These are phyloP conservation scores for Beta corolliflora DNA, from an alignment of 179 eudicot species.

Conservation along the genomic window DNA sequence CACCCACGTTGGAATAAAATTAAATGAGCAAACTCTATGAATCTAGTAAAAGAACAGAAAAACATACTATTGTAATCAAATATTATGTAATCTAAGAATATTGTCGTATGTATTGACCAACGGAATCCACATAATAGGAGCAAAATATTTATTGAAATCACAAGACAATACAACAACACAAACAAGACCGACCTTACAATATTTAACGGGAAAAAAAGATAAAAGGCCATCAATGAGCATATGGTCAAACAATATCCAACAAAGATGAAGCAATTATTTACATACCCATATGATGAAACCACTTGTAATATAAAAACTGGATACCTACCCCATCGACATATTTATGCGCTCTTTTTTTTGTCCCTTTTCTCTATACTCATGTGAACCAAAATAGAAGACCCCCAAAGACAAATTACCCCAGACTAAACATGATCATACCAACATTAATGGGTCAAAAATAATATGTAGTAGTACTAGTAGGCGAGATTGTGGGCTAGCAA, in stretches of 20 bases:
- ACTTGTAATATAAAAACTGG: constrained; percentile 11
- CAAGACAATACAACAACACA: constrained; percentile 25
- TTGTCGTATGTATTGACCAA: constrained; percentile 32
- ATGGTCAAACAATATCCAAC: constrained; percentile 38
- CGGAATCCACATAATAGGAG: constrained; percentile 15
- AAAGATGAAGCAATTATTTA: constrained; percentile 30
- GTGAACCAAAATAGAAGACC: constrained; percentile 16
- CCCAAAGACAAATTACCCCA: constrained; percentile 8
- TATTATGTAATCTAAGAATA: constrained; percentile 6
- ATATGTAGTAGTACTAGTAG: background rate
- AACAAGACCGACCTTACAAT: constrained; percentile 16
- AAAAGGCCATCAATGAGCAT: constrained; percentile 23
- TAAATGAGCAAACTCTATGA: background rate
- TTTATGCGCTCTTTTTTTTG: constrained; percentile 17
- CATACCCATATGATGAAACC: constrained; percentile 26
- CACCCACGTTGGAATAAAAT: background rate
- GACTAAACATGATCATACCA: constrained; percentile 15
- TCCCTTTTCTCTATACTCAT: constrained; percentile 33
- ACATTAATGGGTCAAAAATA: constrained; percentile 19
- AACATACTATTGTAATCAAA: constrained; percentile 25
- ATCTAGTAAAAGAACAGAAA: background rate
- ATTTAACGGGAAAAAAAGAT: background rate
- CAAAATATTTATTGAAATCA: constrained; percentile 29
- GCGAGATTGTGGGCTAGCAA: background rate
- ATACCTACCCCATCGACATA: constrained; percentile 40